Percentiles rank a stretch among this genome's conserved stretches.
These are phyloP conservation scores for Cryptococcus amylolentus DNA, from an alignment of 1,284 basidiomycete species.

Conservation along the genomic window DNA sequence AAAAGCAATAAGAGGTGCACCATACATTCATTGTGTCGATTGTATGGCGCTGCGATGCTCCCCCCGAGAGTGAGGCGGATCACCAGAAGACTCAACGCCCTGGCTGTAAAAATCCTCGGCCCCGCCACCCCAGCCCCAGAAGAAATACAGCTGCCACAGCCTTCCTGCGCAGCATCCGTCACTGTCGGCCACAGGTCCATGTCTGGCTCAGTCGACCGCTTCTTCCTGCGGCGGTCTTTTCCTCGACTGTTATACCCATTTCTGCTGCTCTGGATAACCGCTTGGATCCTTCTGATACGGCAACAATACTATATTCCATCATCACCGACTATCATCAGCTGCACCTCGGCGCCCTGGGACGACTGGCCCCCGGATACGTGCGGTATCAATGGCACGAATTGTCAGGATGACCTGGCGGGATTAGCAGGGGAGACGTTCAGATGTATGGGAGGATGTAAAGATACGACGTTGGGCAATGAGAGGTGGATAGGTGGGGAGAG, in stretches of 20 bases:
- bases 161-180: slow-evolving; percentile 4
- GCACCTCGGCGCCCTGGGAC: slow-evolving; percentile 32
- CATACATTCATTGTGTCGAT: no score
- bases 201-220: background rate
- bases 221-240: background rate
- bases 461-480: slow-evolving; percentile 35
- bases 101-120: slow-evolving; percentile 1
- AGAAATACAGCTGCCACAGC: slow-evolving; percentile 1
- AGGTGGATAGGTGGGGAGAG: slow-evolving; percentile 35
- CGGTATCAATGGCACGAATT: slow-evolving; percentile 32
- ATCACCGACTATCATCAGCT: slow-evolving; percentile 24
- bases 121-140: background rate
- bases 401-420: slow-evolving; percentile 16
- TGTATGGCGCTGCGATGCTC: no score
- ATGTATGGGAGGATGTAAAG: slow-evolving; percentile 41
- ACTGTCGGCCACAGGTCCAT: slow-evolving; percentile 1
- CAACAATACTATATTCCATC: slow-evolving; percentile 35
- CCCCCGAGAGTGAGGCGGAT: no score
- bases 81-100: no score
- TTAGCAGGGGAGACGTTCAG: slow-evolving; percentile 19
- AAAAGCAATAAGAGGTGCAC: no score
- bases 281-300: slow-evolving; percentile 34
- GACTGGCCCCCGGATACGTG: slow-evolving; percentile 45
- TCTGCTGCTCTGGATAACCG: slow-evolving; percentile 29
- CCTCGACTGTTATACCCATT: slow-evolving; percentile 20